Base-by-base conservation (phyloP, 164 flowering plant species). In the Saururus chinensis region DNA sequence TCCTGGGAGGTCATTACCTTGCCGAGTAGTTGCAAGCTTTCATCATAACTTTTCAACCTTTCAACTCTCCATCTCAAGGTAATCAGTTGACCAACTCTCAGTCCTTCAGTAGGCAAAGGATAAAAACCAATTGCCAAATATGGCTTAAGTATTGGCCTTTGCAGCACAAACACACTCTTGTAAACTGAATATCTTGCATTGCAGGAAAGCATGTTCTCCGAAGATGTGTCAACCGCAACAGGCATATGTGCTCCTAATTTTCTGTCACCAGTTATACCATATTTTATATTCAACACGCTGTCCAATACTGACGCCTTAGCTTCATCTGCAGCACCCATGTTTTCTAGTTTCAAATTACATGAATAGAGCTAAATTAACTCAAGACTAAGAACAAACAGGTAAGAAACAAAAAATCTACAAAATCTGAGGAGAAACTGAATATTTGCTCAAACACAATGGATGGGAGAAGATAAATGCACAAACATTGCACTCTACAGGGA, bases 121-220 rank as follows among this genome's bases (percentile, higher is more conserved):
- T 91, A 91, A 71, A 95, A 91, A 62, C 97, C 99, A 77, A 91
- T 92, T n/a, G 97, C 93, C 63, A 91, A 60, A 75, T 84, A 85
- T 37, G 97, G 99, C 41, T 95, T 91, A 60, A 86, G 85, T 56
- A 91, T 89, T 60, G 96, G 96, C 66, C 86, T 77, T 66, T 88
- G 93, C 64, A 95, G 74, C 68, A 74, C 77, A 73, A 95, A 72
- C 61, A 84, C 85, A 75, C 91, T 83, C 79, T 73, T 82, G 79
- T 88, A 95, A 60, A 83, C 73, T 72, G 88, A 70, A 53, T 71
- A 71, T 60, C 73, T 67, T 42, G 69, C 66, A 26, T 59, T 69
- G 64, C 40, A 61, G 41, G 55, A 45, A 54, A n/a, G 25, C 19
- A 19, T n/a, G 14, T 11, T 16, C 57, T 75, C 84, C 41, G 67